These are phyloP conservation scores for Boletus rufocinnamomeus DNA, from an alignment of 768 basidiomycete genomes.

Conservation along the genomic window DNA sequence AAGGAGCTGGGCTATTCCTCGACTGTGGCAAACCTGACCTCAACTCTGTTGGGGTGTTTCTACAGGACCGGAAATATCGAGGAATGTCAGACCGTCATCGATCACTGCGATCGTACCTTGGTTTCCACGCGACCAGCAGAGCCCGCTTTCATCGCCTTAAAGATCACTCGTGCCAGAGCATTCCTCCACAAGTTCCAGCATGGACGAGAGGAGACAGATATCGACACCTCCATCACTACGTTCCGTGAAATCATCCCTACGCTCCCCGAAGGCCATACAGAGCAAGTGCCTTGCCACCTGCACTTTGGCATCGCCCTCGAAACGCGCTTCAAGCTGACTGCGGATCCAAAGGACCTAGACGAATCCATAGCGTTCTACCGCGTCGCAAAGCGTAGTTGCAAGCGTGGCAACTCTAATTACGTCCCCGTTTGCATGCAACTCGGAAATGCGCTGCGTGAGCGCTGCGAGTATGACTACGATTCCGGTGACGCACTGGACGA, in stretches of 20 bases:
- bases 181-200: conserved; percentile 13
- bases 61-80: conserved; percentile 8
- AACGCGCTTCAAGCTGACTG: conserved; percentile 13
- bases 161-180: conserved; percentile 18
- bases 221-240: conserved; percentile 13
- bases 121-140: background rate
- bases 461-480: conserved; percentile 11
- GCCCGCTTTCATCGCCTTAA: background rate
- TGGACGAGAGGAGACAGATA: conserved; percentile 9
- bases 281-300: conserved; percentile 8
- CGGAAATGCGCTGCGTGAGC: conserved; percentile 16
- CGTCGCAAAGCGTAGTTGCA: conserved; percentile 13
- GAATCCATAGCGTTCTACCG: conserved; percentile 25
- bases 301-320: conserved; percentile 23
- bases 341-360: conserved; percentile 21
- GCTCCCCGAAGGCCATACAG: conserved; percentile 15
- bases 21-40: conserved; percentile 3
- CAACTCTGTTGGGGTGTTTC: conserved; percentile 12
- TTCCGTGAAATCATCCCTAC: conserved; percentile 17
- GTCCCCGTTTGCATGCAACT: conserved; percentile 15
- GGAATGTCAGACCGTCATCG: conserved; percentile 23
- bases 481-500: conserved; percentile 24
- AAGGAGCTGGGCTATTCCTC: background rate
- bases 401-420: conserved; percentile 10
- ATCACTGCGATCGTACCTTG: conserved; percentile 24